Evolutionary conservation across 2,329 filamentous ascomycete genomes (phyloP), one percentile per base, ranked within the genome.

Genomic region (Cytospora schulzeri): DNA sequence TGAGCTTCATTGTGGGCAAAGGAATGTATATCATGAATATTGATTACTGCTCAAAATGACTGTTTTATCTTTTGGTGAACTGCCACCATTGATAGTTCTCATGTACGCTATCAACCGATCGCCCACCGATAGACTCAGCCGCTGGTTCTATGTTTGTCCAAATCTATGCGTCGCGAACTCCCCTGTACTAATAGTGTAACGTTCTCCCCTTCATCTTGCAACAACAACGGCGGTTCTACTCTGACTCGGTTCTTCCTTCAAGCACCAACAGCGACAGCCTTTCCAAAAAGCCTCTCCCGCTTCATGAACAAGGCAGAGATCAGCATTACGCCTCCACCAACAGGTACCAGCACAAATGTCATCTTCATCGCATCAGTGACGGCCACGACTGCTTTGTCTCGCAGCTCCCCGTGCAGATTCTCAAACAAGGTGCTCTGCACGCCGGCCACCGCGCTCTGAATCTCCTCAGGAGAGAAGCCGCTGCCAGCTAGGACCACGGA

Each of bases 361-460:
- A 70, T 70, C 53, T 68, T 68, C 67, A 77, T 73, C 17, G 73
- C 71, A 12, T 71, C 50, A 2, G 74, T 71, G 55, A 80, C 75
- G 0, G 73, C 77, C 2, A 58, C 58, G 9, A 77, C 67, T 0
- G 75, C 76, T 4, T 61, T 60, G 7, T 55, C 65, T 38, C 72
- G 66, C 28, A 74, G 17, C 28, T 71, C 67, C 11, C 65, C 66
- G 31, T 62, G 63, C n/a, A 78, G 64, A 28, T 65, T 57, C 35
- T 68, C 58, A 51, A 78, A 75, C 31, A 78, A 58, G 6, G 63
- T 59, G 31, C 75, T 76, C 66, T 73, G 73, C 1, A 73, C 67
- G 8, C 76, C 75, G 0, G 74, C 72, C 15, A 77, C 70, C 8
- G 71, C 73, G 28, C 63, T 69, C n/a, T 66, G 66, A n/a, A 79